phyloP scores from a whole-genome alignment of 495 filamentous ascomycete genomes.

The Penicillium tannophilum region DNA sequence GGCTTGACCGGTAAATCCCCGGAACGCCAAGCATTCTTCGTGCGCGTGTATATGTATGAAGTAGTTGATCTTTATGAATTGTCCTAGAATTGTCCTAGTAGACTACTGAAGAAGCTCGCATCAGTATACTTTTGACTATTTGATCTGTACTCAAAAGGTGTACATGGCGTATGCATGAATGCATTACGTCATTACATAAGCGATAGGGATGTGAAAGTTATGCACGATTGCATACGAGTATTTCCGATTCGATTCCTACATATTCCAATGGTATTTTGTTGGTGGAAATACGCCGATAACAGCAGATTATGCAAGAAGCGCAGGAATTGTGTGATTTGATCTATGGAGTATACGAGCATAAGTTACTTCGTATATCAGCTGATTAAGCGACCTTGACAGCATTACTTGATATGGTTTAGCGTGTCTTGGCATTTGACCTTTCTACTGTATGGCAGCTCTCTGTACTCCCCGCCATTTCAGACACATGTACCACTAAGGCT shows the following conservation, averaged over 20 bases:
- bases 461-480: too few species aligned
- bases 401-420: background rate
- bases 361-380: slow-evolving; percentile 18
- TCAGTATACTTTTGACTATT: background rate
- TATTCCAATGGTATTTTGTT: too few species aligned
- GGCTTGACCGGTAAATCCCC: slow-evolving; percentile 12
- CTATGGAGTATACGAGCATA: slow-evolving; percentile 14
- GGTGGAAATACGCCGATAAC: background rate
- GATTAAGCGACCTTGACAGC: background rate
- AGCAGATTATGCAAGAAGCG: background rate
- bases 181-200: background rate
- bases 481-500: too few species aligned
- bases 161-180: background rate
- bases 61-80: too few species aligned
- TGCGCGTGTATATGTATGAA: background rate
- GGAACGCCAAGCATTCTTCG: slow-evolving; percentile 19
- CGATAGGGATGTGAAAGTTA: too few species aligned
- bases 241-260: too few species aligned
- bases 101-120: background rate
- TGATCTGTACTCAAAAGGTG: background rate
- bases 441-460: background rate
- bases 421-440: background rate
- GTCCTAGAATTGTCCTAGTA: background rate
- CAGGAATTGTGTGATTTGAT: slow-evolving; percentile 1
- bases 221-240: too few species aligned